Conservation (phyloP, 768 basidiomycete genomes). For the Pleurotus ostreatus region DNA sequence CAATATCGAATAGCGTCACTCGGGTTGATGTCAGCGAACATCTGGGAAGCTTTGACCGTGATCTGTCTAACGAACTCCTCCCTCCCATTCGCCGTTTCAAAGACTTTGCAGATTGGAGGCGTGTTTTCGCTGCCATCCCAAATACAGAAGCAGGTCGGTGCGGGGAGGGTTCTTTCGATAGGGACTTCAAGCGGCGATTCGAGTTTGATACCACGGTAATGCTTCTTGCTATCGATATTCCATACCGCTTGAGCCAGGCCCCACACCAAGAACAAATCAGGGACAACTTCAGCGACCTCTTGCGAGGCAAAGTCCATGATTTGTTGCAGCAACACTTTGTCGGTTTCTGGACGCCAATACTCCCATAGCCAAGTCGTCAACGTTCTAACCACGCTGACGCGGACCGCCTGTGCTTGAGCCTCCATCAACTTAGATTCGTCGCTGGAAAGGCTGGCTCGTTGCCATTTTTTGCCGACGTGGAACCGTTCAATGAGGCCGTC, state of each 20-base stretch:
- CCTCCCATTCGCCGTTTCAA: slow-evolving; percentile 31
- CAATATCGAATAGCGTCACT: slow-evolving; percentile 39
- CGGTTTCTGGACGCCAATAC: slow-evolving; percentile 59
- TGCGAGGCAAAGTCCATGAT: background rate
- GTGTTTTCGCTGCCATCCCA: slow-evolving; percentile 12
- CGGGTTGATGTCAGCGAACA: slow-evolving; percentile 36
- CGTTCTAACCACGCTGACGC: slow-evolving; percentile 55
- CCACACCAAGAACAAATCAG: background rate
- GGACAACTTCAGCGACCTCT: background rate
- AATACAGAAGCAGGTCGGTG: slow-evolving; percentile 18
- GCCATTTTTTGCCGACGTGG: slow-evolving; percentile 25
- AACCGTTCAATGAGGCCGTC: slow-evolving; percentile 42
- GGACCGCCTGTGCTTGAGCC: slow-evolving; percentile 42
- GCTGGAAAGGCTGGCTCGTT: slow-evolving; percentile 21
- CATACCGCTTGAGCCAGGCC: slow-evolving; percentile 1
- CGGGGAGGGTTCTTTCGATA: slow-evolving; percentile 11
- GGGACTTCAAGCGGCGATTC: background rate
- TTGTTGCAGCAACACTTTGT: slow-evolving; percentile 35
- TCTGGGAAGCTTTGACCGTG: slow-evolving; percentile 31
- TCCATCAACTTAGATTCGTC: slow-evolving; percentile 32
- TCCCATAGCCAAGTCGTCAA: slow-evolving; percentile 69
- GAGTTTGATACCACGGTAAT: slow-evolving; percentile 5
- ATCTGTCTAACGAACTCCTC: slow-evolving; percentile 44
- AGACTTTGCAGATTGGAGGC: slow-evolving; percentile 27
- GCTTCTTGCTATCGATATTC: slow-evolving; percentile 10